Base-by-base conservation (phyloP, 108 stramenopile genomes). In the Tribonema minus region DNA sequence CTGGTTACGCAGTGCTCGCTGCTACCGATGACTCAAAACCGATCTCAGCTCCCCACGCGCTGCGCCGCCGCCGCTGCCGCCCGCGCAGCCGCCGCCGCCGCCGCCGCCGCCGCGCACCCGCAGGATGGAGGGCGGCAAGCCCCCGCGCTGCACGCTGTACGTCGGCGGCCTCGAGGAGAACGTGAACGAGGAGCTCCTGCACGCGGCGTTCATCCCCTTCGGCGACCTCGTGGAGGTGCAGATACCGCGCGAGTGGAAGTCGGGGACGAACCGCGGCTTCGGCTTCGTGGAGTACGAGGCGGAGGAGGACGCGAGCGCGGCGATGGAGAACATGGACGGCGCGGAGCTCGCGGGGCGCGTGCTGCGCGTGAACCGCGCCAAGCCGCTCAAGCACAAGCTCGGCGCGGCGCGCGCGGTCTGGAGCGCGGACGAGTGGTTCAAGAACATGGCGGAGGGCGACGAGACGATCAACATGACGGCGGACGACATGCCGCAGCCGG, bases 251-350 rank as follows among this genome's bases (percentile, higher is more conserved):
- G 76, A 84, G 7, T 61, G 70, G 29, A 67, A 79, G 79, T 58
- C 76, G 5, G 82, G 84, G 68, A 82, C 64, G 15, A 70, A 80
- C 66, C 82, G 91, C 59, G 95, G 96, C 7, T 96, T 96, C 86
- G 96, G 89, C 1, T 98, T 98, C 82, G 86, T 96, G 20, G 92
- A 94, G 72, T 95, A 87, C 76, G 93, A 92, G 70, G 90, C 92
- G 68, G 86, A 36, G 90, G 90, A 33, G 23, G 91, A 92, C 76
- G 96, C 95, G 2, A 72, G 65, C 12, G 96, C 94, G 81, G 95
- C 95, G 20, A 91, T 94, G 32, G 93, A 94, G 61, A 98, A 98
- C 85, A 92, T 96, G 94, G 92, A 98, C 77, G 93, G 93, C 23
- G 80, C 90, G 28, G 94, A 96, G 68, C 86, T 96, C 70, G 85